phyloP scores from a whole-genome alignment of 345 rosid species.

The Gossypium stocksii region DNA sequence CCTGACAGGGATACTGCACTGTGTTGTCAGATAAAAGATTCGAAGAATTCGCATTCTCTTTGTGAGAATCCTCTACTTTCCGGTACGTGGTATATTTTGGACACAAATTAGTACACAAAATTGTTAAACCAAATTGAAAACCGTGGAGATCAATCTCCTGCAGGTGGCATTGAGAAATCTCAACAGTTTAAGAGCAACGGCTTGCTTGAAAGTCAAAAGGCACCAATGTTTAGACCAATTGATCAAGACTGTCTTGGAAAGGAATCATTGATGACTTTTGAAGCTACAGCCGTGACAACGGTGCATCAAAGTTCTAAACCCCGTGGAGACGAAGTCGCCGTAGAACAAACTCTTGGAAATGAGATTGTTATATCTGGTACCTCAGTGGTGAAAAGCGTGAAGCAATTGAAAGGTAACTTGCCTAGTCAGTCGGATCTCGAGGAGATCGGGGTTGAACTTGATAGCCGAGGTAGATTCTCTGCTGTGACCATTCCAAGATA shows the following conservation, averaged over 20 bases:
- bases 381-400: slow-evolving; percentile 25
- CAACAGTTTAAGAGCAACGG: slow-evolving; percentile 23
- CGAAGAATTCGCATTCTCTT: slow-evolving; percentile 26
- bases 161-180: slow-evolving; percentile 16
- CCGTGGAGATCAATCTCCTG: slow-evolving; percentile 6
- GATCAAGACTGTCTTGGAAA: slow-evolving; percentile 30
- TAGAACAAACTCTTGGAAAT: slow-evolving; percentile 29
- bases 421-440: slow-evolving; percentile 32
- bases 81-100: slow-evolving; percentile 34
- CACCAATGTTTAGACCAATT: slow-evolving; percentile 20
- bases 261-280: slow-evolving; percentile 32
- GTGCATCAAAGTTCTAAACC: slow-evolving; percentile 19
- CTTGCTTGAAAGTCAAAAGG: slow-evolving; percentile 21
- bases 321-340: slow-evolving; percentile 19
- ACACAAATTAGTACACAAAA: background rate
- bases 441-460: slow-evolving; percentile 35
- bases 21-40: slow-evolving; percentile 27
- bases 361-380: slow-evolving; percentile 35
- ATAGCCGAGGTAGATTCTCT: slow-evolving; percentile 35
- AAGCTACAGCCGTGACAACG: slow-evolving; percentile 24
- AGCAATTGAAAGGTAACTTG: slow-evolving; percentile 32
- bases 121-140: background rate
- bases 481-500: slow-evolving; percentile 48
- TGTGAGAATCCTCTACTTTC: slow-evolving; percentile 33
- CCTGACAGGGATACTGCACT: slow-evolving; percentile 38